These are phyloP conservation scores for Eleusine coracana DNA, from an alignment of 176 grass and related monocot species.

Conservation along the genomic window DNA sequence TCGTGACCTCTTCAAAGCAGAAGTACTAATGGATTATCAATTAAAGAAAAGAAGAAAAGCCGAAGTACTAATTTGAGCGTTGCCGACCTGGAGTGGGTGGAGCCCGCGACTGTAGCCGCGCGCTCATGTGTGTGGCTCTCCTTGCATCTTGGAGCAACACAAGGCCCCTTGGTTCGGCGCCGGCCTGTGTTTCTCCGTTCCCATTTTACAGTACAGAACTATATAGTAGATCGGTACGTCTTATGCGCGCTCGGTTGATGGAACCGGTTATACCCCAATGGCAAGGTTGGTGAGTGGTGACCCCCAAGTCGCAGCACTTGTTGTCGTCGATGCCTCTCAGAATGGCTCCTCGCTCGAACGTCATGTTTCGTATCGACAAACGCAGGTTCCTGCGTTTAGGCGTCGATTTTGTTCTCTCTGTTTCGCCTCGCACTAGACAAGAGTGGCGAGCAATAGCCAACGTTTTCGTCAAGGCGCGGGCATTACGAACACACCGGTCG, in stretches of 20 bases:
- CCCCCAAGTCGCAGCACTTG: background rate
- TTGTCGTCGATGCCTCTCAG: background rate
- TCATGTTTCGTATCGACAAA: no score
- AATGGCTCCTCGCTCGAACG: no score
- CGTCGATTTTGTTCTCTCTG: no score
- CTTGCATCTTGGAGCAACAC: constrained; percentile 3
- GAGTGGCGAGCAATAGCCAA: background rate
- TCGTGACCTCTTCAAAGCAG: background rate
- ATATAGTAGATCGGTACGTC: constrained; percentile 2
- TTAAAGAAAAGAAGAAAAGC: no score
- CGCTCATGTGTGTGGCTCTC: background rate
- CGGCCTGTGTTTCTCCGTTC: constrained; percentile 28
- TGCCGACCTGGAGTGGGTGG: background rate
- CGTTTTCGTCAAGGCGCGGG: background rate
- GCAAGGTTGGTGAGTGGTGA: background rate
- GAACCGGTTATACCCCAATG: background rate
- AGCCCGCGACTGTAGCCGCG: background rate
- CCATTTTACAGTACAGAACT: background rate
- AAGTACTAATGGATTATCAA: no score
- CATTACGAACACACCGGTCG: background rate
- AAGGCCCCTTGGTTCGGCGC: background rate
- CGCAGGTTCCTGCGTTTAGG: no score
- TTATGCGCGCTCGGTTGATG: background rate
- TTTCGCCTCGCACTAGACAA: background rate
- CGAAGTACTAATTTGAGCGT: background rate